Conservation (phyloP, 2,329 filamentous ascomycete species). For the Botrytis pseudocinerea region DNA sequence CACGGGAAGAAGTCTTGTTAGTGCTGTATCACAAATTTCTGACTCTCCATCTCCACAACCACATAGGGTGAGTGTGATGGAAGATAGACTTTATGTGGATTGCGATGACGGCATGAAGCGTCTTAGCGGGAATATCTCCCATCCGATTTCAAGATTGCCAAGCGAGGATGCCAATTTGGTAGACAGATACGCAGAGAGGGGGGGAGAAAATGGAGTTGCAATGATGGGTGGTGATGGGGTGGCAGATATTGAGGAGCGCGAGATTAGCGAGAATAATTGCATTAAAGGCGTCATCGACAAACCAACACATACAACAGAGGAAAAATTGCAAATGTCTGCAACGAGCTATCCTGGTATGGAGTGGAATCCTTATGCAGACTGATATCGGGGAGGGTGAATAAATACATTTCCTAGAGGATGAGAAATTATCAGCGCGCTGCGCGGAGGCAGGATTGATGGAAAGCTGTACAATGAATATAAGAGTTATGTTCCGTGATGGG, state of each 20-base stretch:
- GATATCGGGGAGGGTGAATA: not conserved
- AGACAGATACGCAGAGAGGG: not conserved
- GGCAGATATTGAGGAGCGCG: conserved; percentile 35
- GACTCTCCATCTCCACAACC: conserved; percentile 8
- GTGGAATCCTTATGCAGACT: conserved; percentile 44
- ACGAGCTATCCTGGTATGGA: conserved; percentile 71
- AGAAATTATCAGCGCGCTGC: no score
- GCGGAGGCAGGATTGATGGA: no score
- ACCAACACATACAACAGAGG: conserved; percentile 43
- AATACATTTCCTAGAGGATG: not conserved
- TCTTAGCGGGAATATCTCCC: not conserved
- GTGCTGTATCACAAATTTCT: conserved; percentile 37
- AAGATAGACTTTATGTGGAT: conserved; percentile 19
- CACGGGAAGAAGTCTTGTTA: conserved; percentile 52
- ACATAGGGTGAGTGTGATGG: conserved; percentile 5
- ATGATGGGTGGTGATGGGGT: not conserved
- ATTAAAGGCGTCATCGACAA: not conserved
- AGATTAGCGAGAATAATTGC: conserved; percentile 41
- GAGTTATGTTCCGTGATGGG: no score
- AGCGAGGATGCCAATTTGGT: not conserved
- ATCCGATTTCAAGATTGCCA: not conserved
- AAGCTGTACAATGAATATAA: not conserved
- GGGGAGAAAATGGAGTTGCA: not conserved
- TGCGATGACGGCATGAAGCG: not conserved
- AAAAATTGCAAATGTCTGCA: conserved; percentile 58